Percentiles rank a stretch among this genome's conserved stretches.
Evolutionary conservation across 352 stramenopile species (phyloP).

Genomic region (Thraustotheca clavata): DNA sequence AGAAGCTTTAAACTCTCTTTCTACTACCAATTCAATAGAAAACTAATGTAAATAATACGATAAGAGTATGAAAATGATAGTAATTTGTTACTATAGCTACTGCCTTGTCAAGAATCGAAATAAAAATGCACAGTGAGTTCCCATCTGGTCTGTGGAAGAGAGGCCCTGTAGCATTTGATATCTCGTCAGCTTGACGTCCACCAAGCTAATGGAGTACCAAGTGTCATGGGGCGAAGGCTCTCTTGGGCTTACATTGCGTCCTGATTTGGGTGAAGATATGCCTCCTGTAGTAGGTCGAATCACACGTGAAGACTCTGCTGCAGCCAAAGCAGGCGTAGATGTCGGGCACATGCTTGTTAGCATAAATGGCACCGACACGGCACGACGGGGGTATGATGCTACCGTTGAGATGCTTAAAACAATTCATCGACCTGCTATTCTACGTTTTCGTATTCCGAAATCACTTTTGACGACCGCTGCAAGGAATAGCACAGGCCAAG

Average conservation of each 20-base stretch:
- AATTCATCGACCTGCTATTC: conserved; percentile 64
- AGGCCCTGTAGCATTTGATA: conserved; percentile 4
- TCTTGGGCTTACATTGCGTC: conserved; percentile 69
- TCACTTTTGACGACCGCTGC: conserved; percentile 1
- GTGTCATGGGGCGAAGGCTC: conserved; percentile 77
- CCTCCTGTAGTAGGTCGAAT: conserved; percentile 79
- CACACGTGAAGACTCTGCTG: conserved; percentile 75
- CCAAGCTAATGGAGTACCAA: conserved; percentile 72
- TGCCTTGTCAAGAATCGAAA: too few species aligned
- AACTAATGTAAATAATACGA: too few species aligned
- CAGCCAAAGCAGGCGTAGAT: conserved; percentile 64
- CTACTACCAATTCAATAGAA: too few species aligned
- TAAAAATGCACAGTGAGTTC: too few species aligned
- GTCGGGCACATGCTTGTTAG: conserved; percentile 85
- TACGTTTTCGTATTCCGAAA: conserved; percentile 69
- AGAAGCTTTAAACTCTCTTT: too few species aligned
- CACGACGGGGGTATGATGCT: conserved; percentile 76
- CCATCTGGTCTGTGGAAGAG: too few species aligned
- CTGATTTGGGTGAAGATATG: conserved; percentile 81
- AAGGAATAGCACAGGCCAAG: background rate
- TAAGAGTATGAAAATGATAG: too few species aligned
- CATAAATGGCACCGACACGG: conserved; percentile 81
- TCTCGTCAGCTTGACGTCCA: conserved; percentile 3
- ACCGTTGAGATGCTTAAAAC: conserved; percentile 78
- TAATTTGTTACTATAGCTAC: too few species aligned